Evolutionary conservation across 2,329 filamentous ascomycete species (phyloP), one percentile per base, ranked within the genome.

Genomic region (Leptodontidium sp.): DNA sequence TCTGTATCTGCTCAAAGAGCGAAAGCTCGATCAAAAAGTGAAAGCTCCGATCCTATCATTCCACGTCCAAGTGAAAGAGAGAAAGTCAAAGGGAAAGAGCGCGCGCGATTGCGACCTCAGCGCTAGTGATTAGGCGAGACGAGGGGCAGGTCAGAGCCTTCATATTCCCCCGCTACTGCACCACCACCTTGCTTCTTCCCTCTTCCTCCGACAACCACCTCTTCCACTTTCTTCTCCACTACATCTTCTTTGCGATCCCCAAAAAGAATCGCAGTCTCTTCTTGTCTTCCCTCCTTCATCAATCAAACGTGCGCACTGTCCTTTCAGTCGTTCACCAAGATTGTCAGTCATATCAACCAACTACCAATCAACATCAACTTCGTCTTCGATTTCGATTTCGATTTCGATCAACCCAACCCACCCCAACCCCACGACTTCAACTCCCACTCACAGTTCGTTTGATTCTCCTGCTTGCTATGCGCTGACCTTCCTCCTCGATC

Each of bases 401-500:
- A 21, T 24, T 24, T 50, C 47, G 47, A 50, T 50, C 50, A 35
- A 35, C 32, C 38, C 65, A 50, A 62, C 40, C 35, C 35, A 62
- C 40, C 40, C 29, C 47, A 43, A 32, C 29, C 62, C 45, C 32
- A 64, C 64, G 32, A 49, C 40, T 5, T 32, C 59, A 55, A 64
- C 64, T 26, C 57, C 73, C 65, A 72, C 73, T 71, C 76, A 77
- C 75, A 78, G 77, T 78, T 78, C 76, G 77, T 78, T 73, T 75
- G 77, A 65, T 70, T 77, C 75, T 77, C 73, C 74, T 78, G 76
- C 71, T 77, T 77, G 75, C 73, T 47, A 40, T 72, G 71, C 74
- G 74, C 75, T 78, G 74, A 78, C 74, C 72, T 72, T 74, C 69
- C 49, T 65, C 59, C 64, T 70, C 70, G 66, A 73, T 71, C 66